Evolutionary conservation across 2,329 filamentous ascomycete genomes (phyloP).

Genomic region (Xylariaceae sp.): DNA sequence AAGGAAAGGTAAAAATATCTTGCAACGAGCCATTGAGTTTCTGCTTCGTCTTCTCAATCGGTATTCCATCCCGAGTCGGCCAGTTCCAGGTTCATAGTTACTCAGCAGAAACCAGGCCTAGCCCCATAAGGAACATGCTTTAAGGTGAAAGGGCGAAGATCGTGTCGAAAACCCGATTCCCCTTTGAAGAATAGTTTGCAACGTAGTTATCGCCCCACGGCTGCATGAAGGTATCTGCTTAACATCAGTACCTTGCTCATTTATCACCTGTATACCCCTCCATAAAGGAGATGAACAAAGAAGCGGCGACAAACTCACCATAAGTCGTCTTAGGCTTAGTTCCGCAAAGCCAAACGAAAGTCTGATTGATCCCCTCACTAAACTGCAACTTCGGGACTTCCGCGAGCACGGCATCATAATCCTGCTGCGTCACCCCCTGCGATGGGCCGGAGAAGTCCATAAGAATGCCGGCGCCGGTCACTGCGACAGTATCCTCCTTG

Average conservation of each 20-base stretch:
- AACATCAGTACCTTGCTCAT: background rate
- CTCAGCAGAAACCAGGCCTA: too few species aligned
- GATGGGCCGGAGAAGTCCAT: conserved; percentile 48
- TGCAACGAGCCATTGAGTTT: too few species aligned
- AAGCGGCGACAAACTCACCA: conserved; percentile 38
- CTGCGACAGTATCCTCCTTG: conserved; percentile 52
- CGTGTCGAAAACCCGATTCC: conserved; percentile 13
- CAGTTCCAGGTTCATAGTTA: too few species aligned
- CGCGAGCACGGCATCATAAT: conserved; percentile 43
- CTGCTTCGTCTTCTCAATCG: too few species aligned
- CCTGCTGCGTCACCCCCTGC: conserved; percentile 41
- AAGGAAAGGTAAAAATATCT: too few species aligned
- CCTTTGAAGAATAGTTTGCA: conserved; percentile 6
- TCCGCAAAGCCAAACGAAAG: conserved; percentile 48
- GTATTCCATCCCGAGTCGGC: too few species aligned
- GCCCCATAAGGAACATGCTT: too few species aligned
- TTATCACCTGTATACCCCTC: background rate
- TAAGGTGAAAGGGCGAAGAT: background rate
- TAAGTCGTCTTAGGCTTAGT: conserved; percentile 49
- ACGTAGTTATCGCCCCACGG: conserved; percentile 21
- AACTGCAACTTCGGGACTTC: conserved; percentile 47
- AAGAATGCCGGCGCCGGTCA: conserved; percentile 43
- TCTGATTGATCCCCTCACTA: conserved; percentile 44
- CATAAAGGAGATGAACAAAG: background rate
- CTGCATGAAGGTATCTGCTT: conserved; percentile 23